Evolutionary conservation across 2,329 filamentous ascomycete species (phyloP), one percentile per base, ranked within the genome.

Genomic region (Nigrospora oryzae): DNA sequence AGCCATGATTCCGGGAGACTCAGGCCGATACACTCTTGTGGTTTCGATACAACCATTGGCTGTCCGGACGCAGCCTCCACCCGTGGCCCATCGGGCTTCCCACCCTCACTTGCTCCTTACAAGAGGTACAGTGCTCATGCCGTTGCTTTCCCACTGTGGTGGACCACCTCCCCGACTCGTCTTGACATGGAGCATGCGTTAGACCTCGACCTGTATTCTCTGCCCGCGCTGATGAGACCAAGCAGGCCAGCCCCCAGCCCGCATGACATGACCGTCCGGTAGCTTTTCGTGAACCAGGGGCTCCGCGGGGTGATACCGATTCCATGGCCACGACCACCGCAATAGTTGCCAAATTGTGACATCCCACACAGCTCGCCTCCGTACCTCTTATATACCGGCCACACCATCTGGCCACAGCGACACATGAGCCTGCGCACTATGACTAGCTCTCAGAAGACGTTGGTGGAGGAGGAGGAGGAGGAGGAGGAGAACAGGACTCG

Each of bases 391-490:
- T 28, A 28, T 28, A 28, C 23, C 23, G 23, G 23, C 23, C 23
- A 28, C 5, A 44, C 48, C 49, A 52, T 47, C 46, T 38, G 46
- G 17, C 36, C 44, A 44, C 46, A 45, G 49, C 54, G 50, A 48
- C 40, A 45, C 46, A 48, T 51, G 45, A 45, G 53, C 37, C 51
- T 43, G 51, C 52, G 43, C 56, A 56, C 51, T 57, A 62, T 62
- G 59, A 59, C 51, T 50, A 54, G 52, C 49, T 43, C 52, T 51
- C 53, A 54, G 43, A 49, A 49, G 44, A 47, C 46, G 39, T 46
- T 56, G 51, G 48, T 53, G 51, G 52, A 58, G 56, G 56, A 57
- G 49, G 53, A n/a, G n/a, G n/a, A n/a, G n/a, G n/a, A n/a, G n/a
- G n/a, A n/a, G 51, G 52, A 58, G 56, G 56, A 57, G 49, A 53